A percentile compares a stretch with the other conserved stretches of the same genome.
phyloP scores from a whole-genome alignment of 2,329 filamentous ascomycete genomes.

The Graphiopsis chlorocephala region DNA sequence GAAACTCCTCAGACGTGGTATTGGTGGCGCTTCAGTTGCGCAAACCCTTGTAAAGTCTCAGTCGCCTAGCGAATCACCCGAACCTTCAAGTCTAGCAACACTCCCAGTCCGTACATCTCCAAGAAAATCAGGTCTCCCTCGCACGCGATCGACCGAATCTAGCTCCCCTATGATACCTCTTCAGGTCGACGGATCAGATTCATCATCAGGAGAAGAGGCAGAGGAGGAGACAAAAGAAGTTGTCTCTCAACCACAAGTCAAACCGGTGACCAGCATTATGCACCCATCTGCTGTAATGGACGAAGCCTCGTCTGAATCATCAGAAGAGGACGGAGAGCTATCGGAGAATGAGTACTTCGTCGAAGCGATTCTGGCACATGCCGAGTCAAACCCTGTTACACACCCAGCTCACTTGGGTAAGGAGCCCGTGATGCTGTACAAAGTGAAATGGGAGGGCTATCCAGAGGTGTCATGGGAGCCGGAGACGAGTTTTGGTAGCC shows the following conservation, averaged over 20 bases:
- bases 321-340: constrained; percentile 16
- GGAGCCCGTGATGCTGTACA: constrained; percentile 30
- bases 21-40: constrained; percentile 5
- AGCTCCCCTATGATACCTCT: constrained; percentile 1
- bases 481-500: constrained; percentile 30
- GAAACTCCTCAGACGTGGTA: constrained; percentile 6
- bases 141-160: background rate
- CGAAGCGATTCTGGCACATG: constrained; percentile 29
- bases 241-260: background rate
- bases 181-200: background rate
- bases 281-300: background rate
- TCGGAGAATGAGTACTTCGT: constrained; percentile 24
- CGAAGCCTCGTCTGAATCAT: constrained; percentile 11
- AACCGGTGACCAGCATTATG: background rate
- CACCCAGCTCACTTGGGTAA: constrained; percentile 26
- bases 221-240: background rate
- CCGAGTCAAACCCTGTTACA: constrained; percentile 26
- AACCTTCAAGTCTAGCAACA: background rate
- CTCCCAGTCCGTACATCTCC: constrained; percentile 2
- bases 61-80: background rate
- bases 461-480: constrained; percentile 35
- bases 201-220: background rate
- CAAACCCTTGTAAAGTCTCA: background rate
- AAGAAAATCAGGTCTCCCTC: background rate
- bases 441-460: constrained; percentile 33